phyloP scores from a whole-genome alignment of 2,329 filamentous ascomycete species.

The Geosmithia morbida region DNA sequence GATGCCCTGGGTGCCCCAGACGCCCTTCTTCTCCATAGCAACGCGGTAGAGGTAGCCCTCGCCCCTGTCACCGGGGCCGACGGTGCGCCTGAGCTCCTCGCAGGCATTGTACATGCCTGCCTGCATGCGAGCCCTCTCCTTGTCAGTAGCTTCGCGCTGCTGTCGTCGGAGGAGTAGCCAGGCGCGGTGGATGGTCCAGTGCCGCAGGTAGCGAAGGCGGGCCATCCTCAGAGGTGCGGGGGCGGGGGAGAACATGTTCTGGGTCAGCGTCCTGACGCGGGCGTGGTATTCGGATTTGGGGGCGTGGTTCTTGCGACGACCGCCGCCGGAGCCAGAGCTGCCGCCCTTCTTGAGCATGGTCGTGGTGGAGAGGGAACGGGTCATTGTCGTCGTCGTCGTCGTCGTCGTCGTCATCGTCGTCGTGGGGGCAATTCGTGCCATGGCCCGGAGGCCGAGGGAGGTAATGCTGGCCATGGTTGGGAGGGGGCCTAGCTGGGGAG shows the following conservation, averaged over 20 bases:
- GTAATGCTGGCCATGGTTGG: not conserved
- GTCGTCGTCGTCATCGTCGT: not conserved
- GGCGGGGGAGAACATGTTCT: conserved; percentile 33
- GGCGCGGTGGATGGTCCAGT: conserved; percentile 98
- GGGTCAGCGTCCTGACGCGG: conserved; percentile 28
- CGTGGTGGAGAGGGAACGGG: not conserved
- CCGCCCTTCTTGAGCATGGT: not conserved
- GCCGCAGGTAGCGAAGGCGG: conserved; percentile 73
- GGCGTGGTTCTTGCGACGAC: conserved; percentile 1
- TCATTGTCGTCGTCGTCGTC: not conserved
- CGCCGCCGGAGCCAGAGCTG: conserved; percentile 8
- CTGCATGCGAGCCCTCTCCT: conserved; percentile 65
- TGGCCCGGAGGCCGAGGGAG: not conserved
- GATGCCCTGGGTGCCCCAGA: conserved; percentile 57
- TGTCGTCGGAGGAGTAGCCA: conserved; percentile 72
- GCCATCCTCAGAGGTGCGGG: conserved; percentile 71
- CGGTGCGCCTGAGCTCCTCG: conserved; percentile 59
- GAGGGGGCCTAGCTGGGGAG: not conserved
- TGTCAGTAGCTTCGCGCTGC: conserved; percentile 46
- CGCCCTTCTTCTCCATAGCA: conserved; percentile 80
- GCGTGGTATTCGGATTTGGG: conserved; percentile 19
- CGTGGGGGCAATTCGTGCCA: not conserved
- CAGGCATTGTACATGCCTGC: conserved; percentile 73
- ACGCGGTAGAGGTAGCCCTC: conserved; percentile 69
- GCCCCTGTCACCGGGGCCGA: conserved; percentile 39